Base-by-base conservation (phyloP, 169 alveolate genomes). In the Cryptosporidium viatorum region DNA sequence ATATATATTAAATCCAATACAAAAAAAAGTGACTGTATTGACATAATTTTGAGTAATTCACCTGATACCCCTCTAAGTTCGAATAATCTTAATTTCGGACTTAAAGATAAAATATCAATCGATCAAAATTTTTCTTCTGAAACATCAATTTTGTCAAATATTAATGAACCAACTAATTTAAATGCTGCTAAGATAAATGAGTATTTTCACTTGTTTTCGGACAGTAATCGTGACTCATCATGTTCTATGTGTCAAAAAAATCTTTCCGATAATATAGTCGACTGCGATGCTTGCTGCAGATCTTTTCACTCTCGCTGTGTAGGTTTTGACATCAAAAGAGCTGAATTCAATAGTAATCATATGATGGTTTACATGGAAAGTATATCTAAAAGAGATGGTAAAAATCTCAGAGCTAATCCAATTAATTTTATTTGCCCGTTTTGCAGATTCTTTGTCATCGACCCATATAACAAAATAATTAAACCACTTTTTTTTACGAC, bases 401-500 rank as follows among this genome's bases (percentile, higher is more conserved):
- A 80, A 26, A 31, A 62, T 43, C 12, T 12, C 23, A 31, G 43
- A 2, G 39, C 39, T 60, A 65, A 80, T 59, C 62, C 80, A 23
- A 41, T 80, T 29, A 80, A 80, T 33, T 80, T 80, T 23, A 52
- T 80, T 39, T 80, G 89, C 43, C 89, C 89, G 9, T 80, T 80
- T 80, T 80, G 89, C 14, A 80, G 89, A 29, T 80, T 80, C 70
- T 26, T 62, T 43, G 75, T 52, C 3, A 59, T 80, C 29, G 89
- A 80, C 62, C 89, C 89, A 31, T 80, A 62, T 33, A 80, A 80
- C 43, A 62, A 59, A 29, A 59, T 39, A 26, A 31, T 62, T 2
- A 80, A 80, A 8, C 89, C 89, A 37, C 89, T 80, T 21, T 80
- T 80, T 65, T 80, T 80, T 45, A 80, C 89, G 4, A 80, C 89